These are phyloP conservation scores for Pyrenula aspistea DNA, from an alignment of 495 filamentous ascomycete species.

Conservation along the genomic window DNA sequence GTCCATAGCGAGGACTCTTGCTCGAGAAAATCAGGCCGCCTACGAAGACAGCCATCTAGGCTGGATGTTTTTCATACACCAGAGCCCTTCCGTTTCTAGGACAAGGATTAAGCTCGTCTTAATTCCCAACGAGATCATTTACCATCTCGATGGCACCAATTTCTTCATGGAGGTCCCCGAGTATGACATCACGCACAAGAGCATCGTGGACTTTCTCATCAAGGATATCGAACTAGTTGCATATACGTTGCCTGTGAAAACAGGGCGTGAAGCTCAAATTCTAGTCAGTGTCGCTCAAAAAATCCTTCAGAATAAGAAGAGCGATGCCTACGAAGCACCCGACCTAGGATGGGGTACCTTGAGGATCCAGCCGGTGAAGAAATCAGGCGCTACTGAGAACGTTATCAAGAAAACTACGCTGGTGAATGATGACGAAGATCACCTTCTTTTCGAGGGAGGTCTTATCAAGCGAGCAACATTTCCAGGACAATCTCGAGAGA, in stretches of 20 bases:
- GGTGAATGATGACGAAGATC: not conserved
- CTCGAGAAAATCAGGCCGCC: too few species aligned
- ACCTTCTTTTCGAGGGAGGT: not conserved
- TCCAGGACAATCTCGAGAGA: not conserved
- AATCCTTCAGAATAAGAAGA: not conserved
- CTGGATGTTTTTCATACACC: not conserved
- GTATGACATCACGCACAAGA: not conserved
- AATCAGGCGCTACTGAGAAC: too few species aligned
- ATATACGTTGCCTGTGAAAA: not conserved
- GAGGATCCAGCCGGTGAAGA: not conserved
- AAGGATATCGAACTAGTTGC: not conserved
- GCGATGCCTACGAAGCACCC: not conserved
- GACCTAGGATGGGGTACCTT: not conserved
- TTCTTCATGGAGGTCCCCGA: not conserved
- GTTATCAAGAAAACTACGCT: too few species aligned
- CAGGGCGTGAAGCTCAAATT: not conserved
- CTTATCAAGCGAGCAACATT: not conserved
- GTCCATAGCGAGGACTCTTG: too few species aligned
- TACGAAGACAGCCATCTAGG: too few species aligned
- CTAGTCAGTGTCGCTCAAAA: not conserved
- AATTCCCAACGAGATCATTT: not conserved
- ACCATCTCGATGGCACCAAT: not conserved
- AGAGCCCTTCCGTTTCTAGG: not conserved
- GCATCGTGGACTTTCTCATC: not conserved
- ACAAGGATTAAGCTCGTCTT: not conserved